Evolutionary conservation across 805 yeast species (phyloP), one percentile per base, ranked within the genome.

Genomic region (Metschnikowia cerradonensis): DNA sequence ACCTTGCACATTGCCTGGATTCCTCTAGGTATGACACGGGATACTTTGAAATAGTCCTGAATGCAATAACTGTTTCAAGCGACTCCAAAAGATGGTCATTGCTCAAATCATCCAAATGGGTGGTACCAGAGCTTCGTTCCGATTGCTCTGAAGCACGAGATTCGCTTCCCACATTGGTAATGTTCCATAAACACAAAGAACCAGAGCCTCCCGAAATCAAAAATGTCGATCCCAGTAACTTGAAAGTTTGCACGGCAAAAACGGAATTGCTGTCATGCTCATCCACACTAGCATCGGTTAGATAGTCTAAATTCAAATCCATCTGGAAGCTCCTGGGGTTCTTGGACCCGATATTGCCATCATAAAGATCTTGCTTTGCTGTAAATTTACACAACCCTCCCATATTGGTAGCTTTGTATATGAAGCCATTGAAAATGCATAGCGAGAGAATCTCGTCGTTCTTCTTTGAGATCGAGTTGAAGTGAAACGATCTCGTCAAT

Each of bases 1-100:
- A 87, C 33, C 84, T 81, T 1, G 98, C 97, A 70, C 98, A 92
- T 40, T 86, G 81, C 52, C 97, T 79, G 3, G 92, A 85, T 38
- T 90, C 95, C 53, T 84, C 88, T 62, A 90, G 75, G 61, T 79
- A 82, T 32, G 75, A 65, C n/a, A 80, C 80, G 1, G 89, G 89
- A 39, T 75, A 76, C 57, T 85, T 86, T 5, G 96, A 88, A 10
- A 94, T 88, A 0, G 97, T 89, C 56, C 79, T 81, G 67, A 74
- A 90, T 1, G 87, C 68, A 14, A 90, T 84, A 43, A 88, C 71
- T 36, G 78, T 78, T 10, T 76, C 71, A 48, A 92, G 73, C 1
- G 87, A 78, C 19, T 76, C 72, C 26, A 92, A 62, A 77, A 92
- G 74, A 30, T 80, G 74, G 50, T 87, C 90, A 53, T 84, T 80